Evolutionary conservation across 305 asterid genomes (phyloP), one percentile per base, ranked within the genome.

Genomic region (Petunia hybrid): DNA sequence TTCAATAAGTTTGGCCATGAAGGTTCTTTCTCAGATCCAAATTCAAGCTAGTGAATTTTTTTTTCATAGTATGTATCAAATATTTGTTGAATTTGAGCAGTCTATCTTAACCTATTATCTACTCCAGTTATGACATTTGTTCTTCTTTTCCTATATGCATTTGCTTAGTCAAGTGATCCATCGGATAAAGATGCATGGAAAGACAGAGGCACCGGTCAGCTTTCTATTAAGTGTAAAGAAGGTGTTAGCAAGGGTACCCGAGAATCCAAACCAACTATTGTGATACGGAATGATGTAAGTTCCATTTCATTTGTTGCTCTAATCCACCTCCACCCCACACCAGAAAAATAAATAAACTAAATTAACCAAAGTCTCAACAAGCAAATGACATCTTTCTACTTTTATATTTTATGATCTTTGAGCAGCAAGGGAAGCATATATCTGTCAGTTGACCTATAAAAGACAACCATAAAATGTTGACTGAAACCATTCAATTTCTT

Each of bases 231-330:
- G 89, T 96, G 99, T 91, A 92, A 88, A 81, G 98, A 96, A 88
- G 99, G 97, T 60, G 45, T 86, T 41, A 83, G 84, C 84, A 94
- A 94, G 93, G 98, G 97, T 80, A 87, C 94, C 85, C 91, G 85
- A 79, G 98, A 96, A 85, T 94, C 99, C 63, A 96, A 92, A 84
- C 98, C 99, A 45, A 89, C 93, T 82, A 88, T 96, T 84, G 69
- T 96, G 80, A 88, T 96, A 57, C 97, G 98, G 77, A 96, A 96
- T 84, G 99, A 96, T 83, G 99, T 96, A 87, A 35, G 99, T 75
- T 79, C 57, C 2, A 41, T 59, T 35, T 14, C 45, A 2, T 51
- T 51, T 73, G 8, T 51, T 51, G 63, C 63, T 36, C 78, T 12
- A 13, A 8, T 51, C 45, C 63, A 51, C 63, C 46, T 36, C 62